Conservation (phyloP, 192 early-diverging fungal genomes). For the Backusella morwellensis region DNA sequence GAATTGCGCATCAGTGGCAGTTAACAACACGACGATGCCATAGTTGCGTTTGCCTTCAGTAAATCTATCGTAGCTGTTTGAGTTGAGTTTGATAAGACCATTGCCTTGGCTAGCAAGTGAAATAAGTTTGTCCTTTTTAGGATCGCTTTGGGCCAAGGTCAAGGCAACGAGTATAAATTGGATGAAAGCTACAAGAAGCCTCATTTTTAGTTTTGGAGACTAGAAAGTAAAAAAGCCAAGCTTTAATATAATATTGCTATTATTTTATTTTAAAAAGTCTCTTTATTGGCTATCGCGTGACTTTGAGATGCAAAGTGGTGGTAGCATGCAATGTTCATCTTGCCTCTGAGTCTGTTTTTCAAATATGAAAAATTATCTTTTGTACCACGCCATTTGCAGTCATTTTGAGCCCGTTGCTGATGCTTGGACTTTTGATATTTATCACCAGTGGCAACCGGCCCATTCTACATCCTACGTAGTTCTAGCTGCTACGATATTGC, state of each 20-base stretch:
- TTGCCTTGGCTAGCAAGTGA: conserved; percentile 22
- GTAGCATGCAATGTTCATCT: too few species aligned
- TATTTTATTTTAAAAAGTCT: conserved; percentile 2
- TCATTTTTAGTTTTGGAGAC: conserved; percentile 1
- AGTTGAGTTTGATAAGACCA: conserved; percentile 55
- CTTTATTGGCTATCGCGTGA: not conserved
- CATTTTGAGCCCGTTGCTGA: too few species aligned
- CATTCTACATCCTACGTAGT: too few species aligned
- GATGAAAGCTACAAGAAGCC: conserved; percentile 10
- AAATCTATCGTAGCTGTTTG: conserved; percentile 51
- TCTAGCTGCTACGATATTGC: too few species aligned
- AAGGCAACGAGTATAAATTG: conserved; percentile 1
- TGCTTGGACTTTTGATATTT: too few species aligned
- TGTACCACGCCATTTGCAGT: too few species aligned
- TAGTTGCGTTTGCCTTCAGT: conserved; percentile 68
- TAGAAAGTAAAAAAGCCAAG: not conserved
- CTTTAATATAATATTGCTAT: not conserved
- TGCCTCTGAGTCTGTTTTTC: too few species aligned
- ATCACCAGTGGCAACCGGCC: too few species aligned
- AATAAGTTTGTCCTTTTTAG: conserved; percentile 19
- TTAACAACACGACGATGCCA: conserved; percentile 63
- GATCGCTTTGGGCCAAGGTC: conserved; percentile 17
- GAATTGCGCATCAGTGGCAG: conserved; percentile 59
- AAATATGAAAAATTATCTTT: too few species aligned
- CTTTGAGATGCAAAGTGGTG: too few species aligned